Evolutionary conservation across 345 rosid genomes (phyloP).

Genomic region (Combretum micranthum): DNA sequence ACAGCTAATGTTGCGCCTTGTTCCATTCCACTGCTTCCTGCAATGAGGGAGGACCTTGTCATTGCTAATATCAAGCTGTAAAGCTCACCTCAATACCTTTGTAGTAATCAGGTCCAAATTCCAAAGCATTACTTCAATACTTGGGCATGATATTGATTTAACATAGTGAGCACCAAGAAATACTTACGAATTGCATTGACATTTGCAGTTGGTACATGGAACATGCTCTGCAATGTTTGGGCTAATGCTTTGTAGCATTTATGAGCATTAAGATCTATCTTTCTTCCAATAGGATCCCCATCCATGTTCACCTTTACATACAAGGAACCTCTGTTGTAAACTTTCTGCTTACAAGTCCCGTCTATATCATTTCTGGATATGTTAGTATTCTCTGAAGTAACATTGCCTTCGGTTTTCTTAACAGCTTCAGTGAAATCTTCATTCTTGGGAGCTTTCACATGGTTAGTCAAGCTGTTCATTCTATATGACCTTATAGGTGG

Average conservation of each 20-base stretch:
- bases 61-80: too few relatives aligned
- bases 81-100: too few relatives aligned
- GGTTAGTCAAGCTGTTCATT: conserved; percentile 74
- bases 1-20: conserved; percentile 16
- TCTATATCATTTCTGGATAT: conserved; percentile 20
- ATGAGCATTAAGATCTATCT: conserved; percentile 68
- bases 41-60: conserved; percentile 3
- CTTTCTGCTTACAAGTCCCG: conserved; percentile 19
- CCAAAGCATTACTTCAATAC: background rate
- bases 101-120: background rate
- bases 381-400: conserved; percentile 17
- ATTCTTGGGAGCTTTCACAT: conserved; percentile 37
- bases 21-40: conserved; percentile 31
- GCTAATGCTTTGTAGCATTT: conserved; percentile 68
- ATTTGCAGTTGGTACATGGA: conserved; percentile 33
- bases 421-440: conserved; percentile 25
- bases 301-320: conserved; percentile 95
- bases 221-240: conserved; percentile 66
- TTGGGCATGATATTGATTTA: conserved; percentile 1
- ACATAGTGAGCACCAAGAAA: conserved; percentile 8
- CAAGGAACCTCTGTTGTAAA: conserved; percentile 26
- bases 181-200: conserved; percentile 28
- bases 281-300: conserved; percentile 90
- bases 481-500: conserved; percentile 83
- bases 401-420: conserved; percentile 27